Conservation (phyloP, 495 filamentous ascomycete species). For the Aspergillus nanangensis region DNA sequence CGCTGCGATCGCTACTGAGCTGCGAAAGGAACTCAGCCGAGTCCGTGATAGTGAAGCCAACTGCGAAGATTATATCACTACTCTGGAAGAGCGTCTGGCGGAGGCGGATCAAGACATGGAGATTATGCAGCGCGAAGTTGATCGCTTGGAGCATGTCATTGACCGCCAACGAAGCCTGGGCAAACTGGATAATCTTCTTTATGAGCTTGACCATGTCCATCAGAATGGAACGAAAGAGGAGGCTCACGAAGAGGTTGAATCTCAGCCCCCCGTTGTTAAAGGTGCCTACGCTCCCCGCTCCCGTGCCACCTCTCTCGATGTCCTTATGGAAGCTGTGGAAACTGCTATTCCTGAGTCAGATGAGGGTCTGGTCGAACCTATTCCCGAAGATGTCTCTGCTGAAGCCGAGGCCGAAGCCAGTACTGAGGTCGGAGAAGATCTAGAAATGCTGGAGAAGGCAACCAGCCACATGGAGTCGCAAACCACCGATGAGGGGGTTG, state of each 20-base stretch:
- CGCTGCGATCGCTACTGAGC: constrained; percentile 72
- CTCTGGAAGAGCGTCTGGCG: constrained; percentile 90
- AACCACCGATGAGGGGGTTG: constrained; percentile 3
- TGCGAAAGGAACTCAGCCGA: constrained; percentile 88
- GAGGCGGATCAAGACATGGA: constrained; percentile 96
- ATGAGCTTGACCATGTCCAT: constrained; percentile 82
- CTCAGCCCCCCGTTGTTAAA: constrained; percentile 12
- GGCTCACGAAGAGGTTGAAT: constrained; percentile 20
- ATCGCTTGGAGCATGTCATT: constrained; percentile 89
- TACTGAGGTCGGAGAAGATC: constrained; percentile 26
- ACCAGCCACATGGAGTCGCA: constrained; percentile 25
- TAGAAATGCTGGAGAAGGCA: constrained; percentile 28
- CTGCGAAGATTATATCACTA: constrained; percentile 95
- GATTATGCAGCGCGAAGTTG: constrained; percentile 92
- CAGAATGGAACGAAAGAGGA: constrained; percentile 50
- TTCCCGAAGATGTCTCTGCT: constrained; percentile 33
- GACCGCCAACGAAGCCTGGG: constrained; percentile 93
- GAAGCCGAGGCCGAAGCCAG: constrained; percentile 21
- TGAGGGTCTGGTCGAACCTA: constrained; percentile 45
- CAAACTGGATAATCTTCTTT: constrained; percentile 85
- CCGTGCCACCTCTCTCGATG: constrained; percentile 38
- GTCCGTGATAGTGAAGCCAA: constrained; percentile 84
- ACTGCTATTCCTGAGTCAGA: constrained; percentile 54
- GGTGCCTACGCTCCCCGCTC: constrained; percentile 20
- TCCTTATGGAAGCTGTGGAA: constrained; percentile 45